Base-by-base conservation (phyloP, 2,329 filamentous ascomycete species). In the Passalora sequoiae region DNA sequence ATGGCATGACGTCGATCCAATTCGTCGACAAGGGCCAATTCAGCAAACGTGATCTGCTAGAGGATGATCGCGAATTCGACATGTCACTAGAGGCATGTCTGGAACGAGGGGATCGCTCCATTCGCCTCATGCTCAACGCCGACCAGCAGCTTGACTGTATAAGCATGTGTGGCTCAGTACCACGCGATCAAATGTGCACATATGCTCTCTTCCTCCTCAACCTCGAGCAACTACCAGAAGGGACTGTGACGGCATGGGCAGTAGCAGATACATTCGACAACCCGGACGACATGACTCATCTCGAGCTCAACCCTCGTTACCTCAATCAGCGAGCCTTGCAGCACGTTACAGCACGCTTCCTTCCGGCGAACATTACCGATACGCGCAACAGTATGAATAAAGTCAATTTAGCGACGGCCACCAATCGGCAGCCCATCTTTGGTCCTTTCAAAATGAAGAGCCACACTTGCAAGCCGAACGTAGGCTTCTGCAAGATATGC, bases 301-400 rank as follows among this genome's bases (percentile, higher is more conserved):
- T 42, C 4, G 47, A 53, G 28, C 43, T 53, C 13, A 53, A 53
- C 21, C 50, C 47, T 6, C 36, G 38, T 7, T 46, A 44, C n/a
- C 32, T 53, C 22, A 29, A 8, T 9, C 38, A 40, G 7, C 13
- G n/a, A 3, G 29, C 31, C n/a, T 30, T 50, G 19, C 43, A 47
- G 30, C 9, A 20, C 27, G 33, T 37, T 10, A 38, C 33, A 6
- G 17, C 21, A 7, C 19, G 24, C 13, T 24, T 31, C 16, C 37
- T 47, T 2, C 45, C 37, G 6, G 41, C 25, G n/a, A 37, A 36
- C 10, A 37, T 47, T 32, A 44, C 45, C 5, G 41, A 44, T 17
- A 30, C 35, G 3, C 32, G 41, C 13, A 15, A 33, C 15, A 33
- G 30, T 19, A 33, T 6, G n/a, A 7, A 6, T 7, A 17, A 33